These are phyloP conservation scores for Epichloe typhina DNA, from an alignment of 2,329 filamentous ascomycete genomes.

Conservation along the genomic window DNA sequence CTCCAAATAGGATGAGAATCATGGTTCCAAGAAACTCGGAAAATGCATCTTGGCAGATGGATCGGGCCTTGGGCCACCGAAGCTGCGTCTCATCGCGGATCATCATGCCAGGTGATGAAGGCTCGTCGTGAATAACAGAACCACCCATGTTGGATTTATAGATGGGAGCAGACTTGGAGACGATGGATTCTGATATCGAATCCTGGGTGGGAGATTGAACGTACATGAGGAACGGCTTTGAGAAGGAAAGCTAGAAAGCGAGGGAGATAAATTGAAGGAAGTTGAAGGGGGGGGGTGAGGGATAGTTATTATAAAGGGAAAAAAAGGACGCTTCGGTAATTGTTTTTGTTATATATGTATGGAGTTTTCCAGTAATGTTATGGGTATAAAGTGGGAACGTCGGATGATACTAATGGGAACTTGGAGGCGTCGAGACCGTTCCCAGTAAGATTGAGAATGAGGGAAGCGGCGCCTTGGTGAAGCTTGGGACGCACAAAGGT, in stretches of 20 bases:
- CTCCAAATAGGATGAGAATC: conserved; percentile 54
- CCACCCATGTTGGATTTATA: conserved; percentile 20
- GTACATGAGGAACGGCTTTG: conserved; percentile 14
- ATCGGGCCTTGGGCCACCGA: conserved; percentile 40
- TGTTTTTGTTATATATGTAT: neutral
- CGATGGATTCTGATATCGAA: conserved; percentile 21
- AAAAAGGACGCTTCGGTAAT: neutral
- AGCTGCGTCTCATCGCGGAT: conserved; percentile 14
- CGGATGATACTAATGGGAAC: neutral
- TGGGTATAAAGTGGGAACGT: neutral
- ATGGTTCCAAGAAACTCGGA: conserved; percentile 58
- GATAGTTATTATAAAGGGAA: too few relatives aligned
- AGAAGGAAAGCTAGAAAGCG: neutral
- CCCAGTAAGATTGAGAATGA: neutral
- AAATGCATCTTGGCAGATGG: conserved; percentile 41
- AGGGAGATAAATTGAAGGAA: neutral
- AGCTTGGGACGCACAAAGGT: too few relatives aligned
- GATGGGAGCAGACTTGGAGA: conserved; percentile 18
- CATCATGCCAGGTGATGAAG: conserved; percentile 7
- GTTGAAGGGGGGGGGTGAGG: neutral
- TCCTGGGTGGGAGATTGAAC: conserved; percentile 14
- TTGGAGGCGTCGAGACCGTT: neutral
- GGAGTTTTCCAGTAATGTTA: neutral
- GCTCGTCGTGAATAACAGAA: conserved; percentile 11
- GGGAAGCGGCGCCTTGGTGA: neutral